Base-by-base conservation (phyloP, 116 monocot species). In the Cymodocea nodosa region DNA sequence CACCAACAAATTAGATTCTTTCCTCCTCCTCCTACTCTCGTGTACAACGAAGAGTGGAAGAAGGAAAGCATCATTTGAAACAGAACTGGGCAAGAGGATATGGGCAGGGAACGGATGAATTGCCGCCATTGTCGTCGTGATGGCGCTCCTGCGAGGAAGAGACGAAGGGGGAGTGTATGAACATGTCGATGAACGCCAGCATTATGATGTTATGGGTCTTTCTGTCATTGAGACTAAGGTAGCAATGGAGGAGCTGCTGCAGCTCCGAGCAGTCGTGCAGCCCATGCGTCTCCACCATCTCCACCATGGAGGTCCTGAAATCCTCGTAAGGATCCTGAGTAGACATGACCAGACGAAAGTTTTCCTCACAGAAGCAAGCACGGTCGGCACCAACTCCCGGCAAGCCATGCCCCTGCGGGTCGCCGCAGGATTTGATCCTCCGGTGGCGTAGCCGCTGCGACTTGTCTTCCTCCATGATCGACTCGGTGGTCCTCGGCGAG, bases 251-350 rank as follows among this genome's bases (percentile, higher is more conserved):
- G 23, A 88, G 69, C 65, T 84, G 79, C 60, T 79, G 44, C 2
- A 88, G 60, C 17, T 52, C 7, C 4, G 67, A 15, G 76, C 81
- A 84, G 24, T 84, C 76, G 35, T 54, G 65, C 56, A 87, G 8
- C 37, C 69, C 65, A 67, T 84, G 59, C 5, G 71, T 74, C 65
- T 36, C 81, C 65, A 84, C 79, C 84, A 87, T 84, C 76, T 84
- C 87, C 78, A 76, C 78, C 87, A 87, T 87, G 5, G 84, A 87
- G 17, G 30, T 62, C 63, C 72, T 62, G 71, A 87, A 84, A 68
- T 87, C 87, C 4, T 63, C 56, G 71, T 79, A 84, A 4, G 84
- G 87, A 49, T 87, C 81, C 15, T 60, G 63, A 0, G 87, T 81
- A 15, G 63, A 65, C 73, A 83, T 71, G n/a, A 63, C 77, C 68